A percentile compares a stretch with the other conserved stretches of the same genome.
Evolutionary conservation across 768 basidiomycete species (phyloP).

Genomic region (Termitomyces sp.): DNA sequence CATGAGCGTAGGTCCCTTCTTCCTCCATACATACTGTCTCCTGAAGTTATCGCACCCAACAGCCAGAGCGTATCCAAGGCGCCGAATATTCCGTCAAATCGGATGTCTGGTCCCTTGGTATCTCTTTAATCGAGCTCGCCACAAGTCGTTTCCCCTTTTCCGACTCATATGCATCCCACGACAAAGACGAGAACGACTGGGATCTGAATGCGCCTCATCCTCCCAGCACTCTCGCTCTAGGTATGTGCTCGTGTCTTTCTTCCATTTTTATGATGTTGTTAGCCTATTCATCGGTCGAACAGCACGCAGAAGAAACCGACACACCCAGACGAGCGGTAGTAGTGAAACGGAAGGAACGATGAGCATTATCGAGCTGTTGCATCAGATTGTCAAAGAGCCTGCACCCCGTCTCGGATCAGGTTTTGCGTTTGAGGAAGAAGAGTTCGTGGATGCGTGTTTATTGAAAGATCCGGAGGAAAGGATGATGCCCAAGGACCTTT

Average conservation of each 20-base stretch:
- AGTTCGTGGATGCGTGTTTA: slow-evolving; percentile 86
- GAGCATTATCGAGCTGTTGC: slow-evolving; percentile 94
- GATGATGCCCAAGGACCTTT: slow-evolving; percentile 78
- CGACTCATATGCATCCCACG: slow-evolving; percentile 44
- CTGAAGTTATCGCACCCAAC: background rate
- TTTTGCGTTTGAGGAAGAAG: slow-evolving; percentile 63
- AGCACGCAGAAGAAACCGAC: slow-evolving; percentile 67
- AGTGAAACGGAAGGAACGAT: slow-evolving; percentile 78
- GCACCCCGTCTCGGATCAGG: slow-evolving; percentile 80
- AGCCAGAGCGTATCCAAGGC: slow-evolving; percentile 99
- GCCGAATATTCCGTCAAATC: slow-evolving; percentile 98
- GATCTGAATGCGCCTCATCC: slow-evolving; percentile 70
- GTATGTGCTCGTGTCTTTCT: background rate
- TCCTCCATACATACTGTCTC: slow-evolving; percentile 3
- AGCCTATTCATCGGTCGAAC: background rate
- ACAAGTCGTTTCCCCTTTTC: slow-evolving; percentile 98
- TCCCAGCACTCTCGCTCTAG: slow-evolving; percentile 30
- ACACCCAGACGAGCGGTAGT: slow-evolving; percentile 62
- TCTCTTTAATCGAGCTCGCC: slow-evolving; percentile 94
- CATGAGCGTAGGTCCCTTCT: slow-evolving; percentile 78
- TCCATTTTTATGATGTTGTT: no score
- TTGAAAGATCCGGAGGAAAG: slow-evolving; percentile 81
- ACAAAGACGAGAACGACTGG: slow-evolving; percentile 45
- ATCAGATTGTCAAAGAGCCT: slow-evolving; percentile 98
- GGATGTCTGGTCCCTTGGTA: slow-evolving; percentile 98